Percentiles rank a stretch among this genome's conserved stretches.
phyloP scores from a whole-genome alignment of 306 rosid genomes.

The Gleditsia sinensis region DNA sequence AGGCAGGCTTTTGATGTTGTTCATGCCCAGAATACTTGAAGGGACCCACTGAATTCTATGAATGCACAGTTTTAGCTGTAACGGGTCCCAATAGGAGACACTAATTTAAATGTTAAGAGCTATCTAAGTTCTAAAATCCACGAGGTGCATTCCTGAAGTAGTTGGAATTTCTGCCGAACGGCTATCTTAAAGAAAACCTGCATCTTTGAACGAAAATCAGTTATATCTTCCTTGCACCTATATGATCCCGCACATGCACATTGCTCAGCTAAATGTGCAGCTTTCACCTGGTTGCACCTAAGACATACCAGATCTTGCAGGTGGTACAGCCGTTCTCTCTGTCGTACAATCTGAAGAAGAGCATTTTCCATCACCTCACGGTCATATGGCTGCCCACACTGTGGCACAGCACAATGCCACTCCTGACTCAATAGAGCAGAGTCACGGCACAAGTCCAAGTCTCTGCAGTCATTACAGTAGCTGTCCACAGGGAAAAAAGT shows the following conservation, averaged over 20 bases:
- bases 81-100: neutral
- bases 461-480: constrained; percentile 90
- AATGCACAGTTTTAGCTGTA: neutral
- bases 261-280: constrained; percentile 83
- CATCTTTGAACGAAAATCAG: constrained; percentile 62
- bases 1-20: neutral
- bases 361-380: constrained; percentile 80
- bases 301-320: constrained; percentile 76
- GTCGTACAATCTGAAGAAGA: constrained; percentile 77
- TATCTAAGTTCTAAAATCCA: constrained; percentile 69
- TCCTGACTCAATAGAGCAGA: constrained; percentile 60
- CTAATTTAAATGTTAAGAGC: constrained; percentile 2
- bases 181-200: constrained; percentile 65
- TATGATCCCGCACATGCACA: constrained; percentile 84
- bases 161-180: constrained; percentile 75
- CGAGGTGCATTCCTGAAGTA: constrained; percentile 75
- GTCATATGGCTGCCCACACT: constrained; percentile 90
- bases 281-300: constrained; percentile 78
- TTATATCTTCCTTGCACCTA: constrained; percentile 64
- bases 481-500: constrained; percentile 40
- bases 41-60: neutral
- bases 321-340: constrained; percentile 85
- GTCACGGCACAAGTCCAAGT: constrained; percentile 84
- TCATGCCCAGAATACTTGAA: neutral
- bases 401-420: constrained; percentile 87